Conservation (phyloP, 1,284 basidiomycete species). For the Cutaneotrichosporon curvatum region DNA sequence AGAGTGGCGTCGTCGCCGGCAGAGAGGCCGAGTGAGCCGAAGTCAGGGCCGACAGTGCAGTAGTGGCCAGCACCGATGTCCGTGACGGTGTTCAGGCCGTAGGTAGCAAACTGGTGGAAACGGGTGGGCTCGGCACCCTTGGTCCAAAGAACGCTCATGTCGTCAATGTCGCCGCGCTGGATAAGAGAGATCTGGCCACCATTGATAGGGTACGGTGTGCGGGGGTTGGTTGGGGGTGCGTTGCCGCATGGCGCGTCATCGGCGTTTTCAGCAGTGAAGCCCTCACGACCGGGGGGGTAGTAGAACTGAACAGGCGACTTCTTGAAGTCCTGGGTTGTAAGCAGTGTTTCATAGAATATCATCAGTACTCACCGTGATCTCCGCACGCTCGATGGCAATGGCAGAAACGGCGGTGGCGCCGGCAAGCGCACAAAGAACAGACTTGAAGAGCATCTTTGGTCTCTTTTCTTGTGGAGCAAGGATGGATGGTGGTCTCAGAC, state of each 20-base stretch:
- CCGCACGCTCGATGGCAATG: too few relatives aligned
- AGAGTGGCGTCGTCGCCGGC: constrained; percentile 28
- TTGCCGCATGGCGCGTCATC: constrained; percentile 24
- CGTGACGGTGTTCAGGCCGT: constrained; percentile 18
- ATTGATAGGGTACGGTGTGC: constrained; percentile 4
- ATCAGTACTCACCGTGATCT: too few relatives aligned
- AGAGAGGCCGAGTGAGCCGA: constrained; percentile 20
- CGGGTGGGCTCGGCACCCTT: constrained; percentile 1
- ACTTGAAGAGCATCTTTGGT: too few relatives aligned
- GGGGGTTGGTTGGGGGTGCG: background rate
- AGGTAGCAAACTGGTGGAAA: constrained; percentile 20
- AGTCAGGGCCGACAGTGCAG: constrained; percentile 31
- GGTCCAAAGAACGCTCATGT: constrained; percentile 68
- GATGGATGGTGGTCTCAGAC: too few relatives aligned
- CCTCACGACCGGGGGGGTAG: constrained; percentile 18
- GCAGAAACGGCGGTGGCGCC: too few relatives aligned
- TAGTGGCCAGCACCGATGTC: constrained; percentile 25
- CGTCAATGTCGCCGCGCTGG: constrained; percentile 52
- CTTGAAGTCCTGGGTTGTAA: constrained; percentile 8
- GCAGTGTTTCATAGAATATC: too few relatives aligned
- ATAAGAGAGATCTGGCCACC: constrained; percentile 11
- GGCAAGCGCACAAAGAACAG: too few relatives aligned
- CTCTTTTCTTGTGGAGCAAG: too few relatives aligned
- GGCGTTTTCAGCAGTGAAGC: constrained; percentile 20
- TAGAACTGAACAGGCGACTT: constrained; percentile 15